Evolutionary conservation across 352 stramenopile species (phyloP).

Genomic region (Globisporangium nunn): DNA sequence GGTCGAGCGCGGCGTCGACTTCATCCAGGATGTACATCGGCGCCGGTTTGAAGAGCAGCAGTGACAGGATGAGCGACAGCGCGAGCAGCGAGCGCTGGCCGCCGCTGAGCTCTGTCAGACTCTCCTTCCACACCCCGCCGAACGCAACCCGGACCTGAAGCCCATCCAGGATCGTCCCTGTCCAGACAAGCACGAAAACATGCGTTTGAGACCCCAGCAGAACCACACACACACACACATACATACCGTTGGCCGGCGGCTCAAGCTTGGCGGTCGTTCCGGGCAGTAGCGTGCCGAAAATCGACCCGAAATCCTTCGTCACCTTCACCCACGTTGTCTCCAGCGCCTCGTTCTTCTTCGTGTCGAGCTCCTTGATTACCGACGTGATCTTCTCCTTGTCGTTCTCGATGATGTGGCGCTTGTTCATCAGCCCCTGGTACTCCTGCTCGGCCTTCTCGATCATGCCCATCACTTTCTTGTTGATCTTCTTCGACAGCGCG

Average conservation of each 20-base stretch:
- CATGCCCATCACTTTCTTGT: constrained; percentile 99
- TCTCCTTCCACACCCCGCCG: constrained; percentile 98
- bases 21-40: constrained; percentile 99
- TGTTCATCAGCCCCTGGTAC: constrained; percentile 97
- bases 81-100: constrained; percentile 98
- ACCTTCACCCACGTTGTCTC: constrained; percentile 98
- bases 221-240: not conserved
- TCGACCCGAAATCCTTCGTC: constrained; percentile 99
- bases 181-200: not conserved
- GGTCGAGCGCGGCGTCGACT: constrained; percentile 98
- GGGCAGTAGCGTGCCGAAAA: constrained; percentile 98
- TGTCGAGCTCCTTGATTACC: constrained; percentile 98
- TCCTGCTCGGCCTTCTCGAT: constrained; percentile 99
- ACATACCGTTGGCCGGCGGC: constrained; percentile 84
- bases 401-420: constrained; percentile 98
- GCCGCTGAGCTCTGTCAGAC: constrained; percentile 97
- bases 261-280: constrained; percentile 98
- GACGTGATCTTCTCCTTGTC: constrained; percentile 99
- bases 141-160: constrained; percentile 99
- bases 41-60: constrained; percentile 98
- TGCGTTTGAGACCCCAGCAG: not conserved
- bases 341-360: constrained; percentile 97
- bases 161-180: constrained; percentile 86
- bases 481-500: constrained; percentile 96
- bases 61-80: constrained; percentile 96